A percentile compares a stretch with the other conserved stretches of the same genome.
Evolutionary conservation across 1,284 basidiomycete species (phyloP).

Genomic region (Agaricales sp.): DNA sequence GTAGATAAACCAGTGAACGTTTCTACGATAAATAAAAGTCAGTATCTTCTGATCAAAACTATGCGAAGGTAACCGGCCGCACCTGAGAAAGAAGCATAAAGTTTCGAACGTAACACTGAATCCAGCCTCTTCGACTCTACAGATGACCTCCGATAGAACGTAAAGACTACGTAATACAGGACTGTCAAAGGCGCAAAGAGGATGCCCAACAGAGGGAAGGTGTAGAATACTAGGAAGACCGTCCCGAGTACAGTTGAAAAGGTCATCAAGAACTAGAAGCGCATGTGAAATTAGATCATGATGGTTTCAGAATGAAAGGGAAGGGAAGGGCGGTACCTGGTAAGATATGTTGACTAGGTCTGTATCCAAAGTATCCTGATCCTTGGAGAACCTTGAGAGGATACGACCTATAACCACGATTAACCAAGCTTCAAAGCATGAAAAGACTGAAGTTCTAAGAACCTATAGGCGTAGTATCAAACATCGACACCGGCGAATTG

Average conservation of each 20-base stretch:
- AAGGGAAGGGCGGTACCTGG: too few relatives aligned
- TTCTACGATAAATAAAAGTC: slow-evolving; percentile 14
- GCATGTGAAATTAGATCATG: background rate
- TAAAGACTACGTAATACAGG: slow-evolving; percentile 36
- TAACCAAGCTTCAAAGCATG: slow-evolving; percentile 29
- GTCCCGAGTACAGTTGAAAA: slow-evolving; percentile 44
- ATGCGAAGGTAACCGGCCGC: slow-evolving; percentile 30
- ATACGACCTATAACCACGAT: slow-evolving; percentile 34
- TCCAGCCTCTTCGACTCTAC: slow-evolving; percentile 68
- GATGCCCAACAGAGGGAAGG: slow-evolving; percentile 51
- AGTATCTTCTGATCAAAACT: background rate
- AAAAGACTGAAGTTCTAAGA: slow-evolving; percentile 43
- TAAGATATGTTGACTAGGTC: slow-evolving; percentile 33
- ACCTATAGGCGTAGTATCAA: slow-evolving; percentile 79
- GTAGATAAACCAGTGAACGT: slow-evolving; percentile 34
- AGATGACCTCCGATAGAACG: slow-evolving; percentile 45
- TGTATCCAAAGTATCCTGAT: slow-evolving; percentile 48
- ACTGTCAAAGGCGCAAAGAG: slow-evolving; percentile 42
- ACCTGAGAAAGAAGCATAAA: slow-evolving; percentile 49
- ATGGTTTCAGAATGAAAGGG: background rate
- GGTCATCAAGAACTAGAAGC: slow-evolving; percentile 31
- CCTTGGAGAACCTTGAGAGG: slow-evolving; percentile 50
- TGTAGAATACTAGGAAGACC: slow-evolving; percentile 49
- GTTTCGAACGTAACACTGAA: slow-evolving; percentile 51
- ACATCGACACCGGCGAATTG: slow-evolving; percentile 57